These are phyloP conservation scores for Dichotomopilus funicola DNA, from an alignment of 2,329 filamentous ascomycete genomes.

Conservation along the genomic window DNA sequence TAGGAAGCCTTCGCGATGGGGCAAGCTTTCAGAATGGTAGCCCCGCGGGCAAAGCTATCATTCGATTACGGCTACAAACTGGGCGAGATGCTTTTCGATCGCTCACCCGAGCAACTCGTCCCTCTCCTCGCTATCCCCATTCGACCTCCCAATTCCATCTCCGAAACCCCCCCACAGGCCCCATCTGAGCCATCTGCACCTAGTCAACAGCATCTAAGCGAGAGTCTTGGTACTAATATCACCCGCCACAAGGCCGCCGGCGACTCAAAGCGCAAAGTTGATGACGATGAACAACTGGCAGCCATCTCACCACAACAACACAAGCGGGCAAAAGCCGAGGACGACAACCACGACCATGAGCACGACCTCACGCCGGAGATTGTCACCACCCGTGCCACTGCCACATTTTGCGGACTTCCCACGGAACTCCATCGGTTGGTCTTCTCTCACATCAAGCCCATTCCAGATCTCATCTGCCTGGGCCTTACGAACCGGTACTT, in stretches of 20 bases:
- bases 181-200: not conserved
- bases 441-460: not conserved
- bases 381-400: not conserved
- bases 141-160: not conserved
- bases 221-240: not conserved
- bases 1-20: not conserved
- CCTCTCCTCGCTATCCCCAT: not conserved
- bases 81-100: not conserved
- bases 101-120: not conserved
- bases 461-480: not conserved
- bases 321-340: not conserved
- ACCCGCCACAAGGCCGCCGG: not conserved
- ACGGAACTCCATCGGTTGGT: not conserved
- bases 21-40: not conserved
- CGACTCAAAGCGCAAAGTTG: not conserved
- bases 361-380: not conserved
- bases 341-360: not conserved
- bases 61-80: not conserved
- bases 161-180: too few relatives aligned
- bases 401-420: not conserved
- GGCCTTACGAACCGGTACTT: not conserved
- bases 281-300: not conserved
- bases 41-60: not conserved
- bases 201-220: not conserved
- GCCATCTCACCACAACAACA: not conserved